Conservation (phyloP, 768 basidiomycete genomes). For the Rhizopogon vinicolor region DNA sequence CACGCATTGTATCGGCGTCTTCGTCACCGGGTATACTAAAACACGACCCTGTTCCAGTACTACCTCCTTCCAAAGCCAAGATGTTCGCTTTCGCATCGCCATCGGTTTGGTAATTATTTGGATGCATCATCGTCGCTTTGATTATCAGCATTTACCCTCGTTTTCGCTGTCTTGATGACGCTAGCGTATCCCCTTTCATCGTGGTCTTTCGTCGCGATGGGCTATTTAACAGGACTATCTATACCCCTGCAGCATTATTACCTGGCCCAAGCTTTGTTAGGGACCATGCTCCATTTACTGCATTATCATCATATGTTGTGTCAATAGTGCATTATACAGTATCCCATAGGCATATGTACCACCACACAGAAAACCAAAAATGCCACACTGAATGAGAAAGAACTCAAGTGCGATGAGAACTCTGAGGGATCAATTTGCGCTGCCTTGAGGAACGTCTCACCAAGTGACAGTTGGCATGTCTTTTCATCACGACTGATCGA, state of each 20-base stretch:
- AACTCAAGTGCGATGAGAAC: background rate
- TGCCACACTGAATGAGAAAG: slow-evolving; percentile 19
- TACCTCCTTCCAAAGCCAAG: slow-evolving; percentile 43
- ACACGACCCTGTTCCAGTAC: slow-evolving; percentile 17
- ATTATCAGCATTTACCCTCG: slow-evolving; percentile 15
- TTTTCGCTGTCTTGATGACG: slow-evolving; percentile 26
- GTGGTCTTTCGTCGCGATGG: slow-evolving; percentile 7
- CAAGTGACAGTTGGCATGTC: background rate
- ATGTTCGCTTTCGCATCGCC: slow-evolving; percentile 65
- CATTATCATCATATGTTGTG: slow-evolving; percentile 29
- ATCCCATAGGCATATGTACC: slow-evolving; percentile 31
- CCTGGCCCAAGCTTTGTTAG: background rate
- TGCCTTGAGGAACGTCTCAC: background rate
- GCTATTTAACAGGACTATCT: slow-evolving; percentile 30
- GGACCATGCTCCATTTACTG: slow-evolving; percentile 6
- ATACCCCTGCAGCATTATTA: slow-evolving; percentile 20
- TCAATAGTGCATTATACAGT: slow-evolving; percentile 30
- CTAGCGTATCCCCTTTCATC: slow-evolving; percentile 17
- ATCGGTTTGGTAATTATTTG: slow-evolving; percentile 49
- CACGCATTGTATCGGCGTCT: slow-evolving; percentile 41
- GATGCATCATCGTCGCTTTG: slow-evolving; percentile 1
- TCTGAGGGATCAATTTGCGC: background rate
- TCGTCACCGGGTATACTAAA: slow-evolving; percentile 28
- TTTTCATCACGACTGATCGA: no score
- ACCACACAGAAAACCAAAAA: slow-evolving; percentile 18